phyloP scores from a whole-genome alignment of 441 rosid genomes.

The Biscutella laevigata region DNA sequence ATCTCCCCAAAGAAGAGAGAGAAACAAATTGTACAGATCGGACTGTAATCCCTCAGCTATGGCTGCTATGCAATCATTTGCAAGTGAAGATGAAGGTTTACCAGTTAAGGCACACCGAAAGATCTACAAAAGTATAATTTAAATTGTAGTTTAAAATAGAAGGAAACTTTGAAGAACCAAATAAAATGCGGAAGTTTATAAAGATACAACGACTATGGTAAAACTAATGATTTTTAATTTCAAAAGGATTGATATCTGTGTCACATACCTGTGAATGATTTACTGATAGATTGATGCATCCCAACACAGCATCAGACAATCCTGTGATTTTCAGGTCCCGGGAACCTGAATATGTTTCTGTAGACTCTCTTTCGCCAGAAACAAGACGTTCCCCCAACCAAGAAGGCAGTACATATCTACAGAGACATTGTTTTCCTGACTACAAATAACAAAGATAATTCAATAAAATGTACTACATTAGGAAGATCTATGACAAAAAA shows the following conservation, averaged over 20 bases:
- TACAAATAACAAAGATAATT: slow-evolving; percentile 35
- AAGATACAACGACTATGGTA: not conserved
- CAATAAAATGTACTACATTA: not conserved
- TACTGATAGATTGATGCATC: slow-evolving; percentile 64
- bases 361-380: slow-evolving; percentile 39
- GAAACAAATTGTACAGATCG: slow-evolving; percentile 63
- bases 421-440: slow-evolving; percentile 92
- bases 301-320: slow-evolving; percentile 81
- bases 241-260: slow-evolving; percentile 2
- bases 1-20: slow-evolving; percentile 82
- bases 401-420: slow-evolving; percentile 69
- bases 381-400: slow-evolving; percentile 40
- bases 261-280: slow-evolving; percentile 68
- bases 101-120: slow-evolving; percentile 76
- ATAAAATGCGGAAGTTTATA: slow-evolving; percentile 6
- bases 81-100: slow-evolving; percentile 76
- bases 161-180: slow-evolving; percentile 10
- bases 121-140: slow-evolving; percentile 39
- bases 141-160: slow-evolving; percentile 1
- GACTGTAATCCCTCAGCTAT: slow-evolving; percentile 84
- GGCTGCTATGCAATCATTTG: slow-evolving; percentile 78
- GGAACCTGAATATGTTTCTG: slow-evolving; percentile 42
- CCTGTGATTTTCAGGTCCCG: slow-evolving; percentile 61
- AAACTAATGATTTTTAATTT: slow-evolving; percentile 9
- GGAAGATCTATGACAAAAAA: not conserved